These are phyloP conservation scores for Xylaria nigripes DNA, from an alignment of 495 filamentous ascomycete genomes.

Conservation along the genomic window DNA sequence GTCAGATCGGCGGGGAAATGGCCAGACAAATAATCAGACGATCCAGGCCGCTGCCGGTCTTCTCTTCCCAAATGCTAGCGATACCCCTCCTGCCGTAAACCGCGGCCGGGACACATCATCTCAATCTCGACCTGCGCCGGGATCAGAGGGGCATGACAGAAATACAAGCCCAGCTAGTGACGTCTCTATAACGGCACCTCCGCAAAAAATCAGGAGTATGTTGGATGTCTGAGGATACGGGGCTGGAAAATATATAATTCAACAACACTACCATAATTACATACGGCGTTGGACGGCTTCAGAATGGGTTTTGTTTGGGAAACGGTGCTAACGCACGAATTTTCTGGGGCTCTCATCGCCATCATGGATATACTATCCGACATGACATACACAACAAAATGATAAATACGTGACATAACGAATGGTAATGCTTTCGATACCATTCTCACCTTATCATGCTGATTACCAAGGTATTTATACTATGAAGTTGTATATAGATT, in stretches of 20 bases:
- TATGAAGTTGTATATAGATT: too few relatives aligned
- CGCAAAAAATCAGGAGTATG: conserved; percentile 49
- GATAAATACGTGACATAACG: not conserved
- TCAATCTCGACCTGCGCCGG: conserved; percentile 3
- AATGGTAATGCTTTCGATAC: not conserved
- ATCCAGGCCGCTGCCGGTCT: conserved; percentile 26
- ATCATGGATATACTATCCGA: not conserved
- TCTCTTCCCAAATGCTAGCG: conserved; percentile 29
- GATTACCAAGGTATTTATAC: not conserved
- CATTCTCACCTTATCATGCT: not conserved
- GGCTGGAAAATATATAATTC: not conserved
- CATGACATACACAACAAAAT: not conserved
- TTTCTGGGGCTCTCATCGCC: not conserved
- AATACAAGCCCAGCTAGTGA: conserved; percentile 27
- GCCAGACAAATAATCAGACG: conserved; percentile 30
- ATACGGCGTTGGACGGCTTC: conserved; percentile 4
- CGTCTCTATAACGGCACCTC: conserved; percentile 29
- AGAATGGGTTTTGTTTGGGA: not conserved
- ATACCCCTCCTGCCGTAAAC: conserved; percentile 22
- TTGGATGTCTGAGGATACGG: conserved; percentile 41
- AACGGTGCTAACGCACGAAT: not conserved
- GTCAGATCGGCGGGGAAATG: conserved; percentile 27
- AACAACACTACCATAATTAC: not conserved
- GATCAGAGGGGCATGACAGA: conserved; percentile 18
- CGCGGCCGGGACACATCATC: conserved; percentile 19